Evolutionary conservation across 257 asterid genomes (phyloP), one percentile per base, ranked within the genome.

Genomic region (Coffea eugenioides): DNA sequence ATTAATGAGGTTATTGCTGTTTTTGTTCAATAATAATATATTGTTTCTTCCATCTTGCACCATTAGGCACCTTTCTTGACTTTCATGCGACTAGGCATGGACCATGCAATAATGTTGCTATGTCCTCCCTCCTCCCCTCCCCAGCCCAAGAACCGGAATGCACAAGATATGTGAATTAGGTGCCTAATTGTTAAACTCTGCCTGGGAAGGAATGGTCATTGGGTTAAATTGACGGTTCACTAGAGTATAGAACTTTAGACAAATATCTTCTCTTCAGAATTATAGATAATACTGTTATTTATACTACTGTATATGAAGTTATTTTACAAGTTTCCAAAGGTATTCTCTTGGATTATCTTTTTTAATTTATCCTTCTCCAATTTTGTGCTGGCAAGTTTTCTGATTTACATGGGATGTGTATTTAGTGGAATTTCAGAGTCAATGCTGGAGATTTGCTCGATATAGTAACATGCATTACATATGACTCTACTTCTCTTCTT

Each of bases 1-100:
- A 74, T 93, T 80, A 79, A 75, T 76, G 94, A 91, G 94, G 97
- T 91, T 70, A 48, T 79, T 68, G 23, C 82, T 76, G 78, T 21
- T 18, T 81, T 41, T 12, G 62, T 64, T 69, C 34, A 5, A 3
- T 56, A 5, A 2, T 56, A 46, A 21, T 39, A 7, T 6, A 16
- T 69, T 49, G 10, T 71, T 62, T 21, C 9, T 64, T 48, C 41
- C 52, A 13, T 75, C 64, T 59, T 27, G n/a, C 16, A 43, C 12
- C 31, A 21, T 45, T 8, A 16, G 34, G 46, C 21, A 46, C 20
- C 77, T 65, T 73, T 13, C 36, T 67, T 36, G 59, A 64, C 36
- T n/a, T 27, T 21, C 18, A 31, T 45, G 31, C 31, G 0, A 49
- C 46, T 39, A 23, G 70, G 56, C 51, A 48, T 45, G 41, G 65